Base-by-base conservation (phyloP, 169 alveolate species). In the Plasmodium billcollinsi region DNA sequence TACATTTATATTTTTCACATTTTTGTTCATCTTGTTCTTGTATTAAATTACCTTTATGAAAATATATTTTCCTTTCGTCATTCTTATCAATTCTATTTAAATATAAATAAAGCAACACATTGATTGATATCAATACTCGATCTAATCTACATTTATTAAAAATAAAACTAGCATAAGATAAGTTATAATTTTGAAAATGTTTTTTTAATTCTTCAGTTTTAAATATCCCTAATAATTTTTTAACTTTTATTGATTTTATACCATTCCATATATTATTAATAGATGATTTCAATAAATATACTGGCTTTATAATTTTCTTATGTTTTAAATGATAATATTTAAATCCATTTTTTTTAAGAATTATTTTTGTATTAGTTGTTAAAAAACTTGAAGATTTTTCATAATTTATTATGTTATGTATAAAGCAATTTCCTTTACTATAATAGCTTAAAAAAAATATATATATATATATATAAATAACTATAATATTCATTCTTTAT, bases 71-170 rank as follows among this genome's bases (percentile, higher is more conserved):
- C 33, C 52, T 83, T 61, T 83, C 91, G 39, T 69, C 83, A 69
- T 69, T 73, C 26, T 69, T 83, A 69, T 83, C 73, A 29, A 83
- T 56, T 58, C 83, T 26, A 50, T 83, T 83, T 50, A 83, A 58
- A 49, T 83, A 83, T 54, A 83, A 26, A 54, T 83, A 83, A 12
- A 83, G 65, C 12, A 49, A 49, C 24, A 45, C 65, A 49, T 83
- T 83, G 9, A 80, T 20, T 2, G 65, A 63, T 80, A 80, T 80
- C 18, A 83, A 33, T 83, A 83, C 18, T 56, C 91, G 56, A 83
- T 83, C 91, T 72, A 83, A 58, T 29, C 70, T 83, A 54, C 91
- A 83, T 62, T 69, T 83, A 67, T 83, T 83, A 83, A 83, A 83
- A 54, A 83, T 20, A 58, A 65, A 72, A 56, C 18, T 83, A 52